A percentile compares a stretch with the other conserved stretches of the same genome.
These are phyloP conservation scores for Fusarium sp. DNA, from an alignment of 2,329 filamentous ascomycete species.

Conservation along the genomic window DNA sequence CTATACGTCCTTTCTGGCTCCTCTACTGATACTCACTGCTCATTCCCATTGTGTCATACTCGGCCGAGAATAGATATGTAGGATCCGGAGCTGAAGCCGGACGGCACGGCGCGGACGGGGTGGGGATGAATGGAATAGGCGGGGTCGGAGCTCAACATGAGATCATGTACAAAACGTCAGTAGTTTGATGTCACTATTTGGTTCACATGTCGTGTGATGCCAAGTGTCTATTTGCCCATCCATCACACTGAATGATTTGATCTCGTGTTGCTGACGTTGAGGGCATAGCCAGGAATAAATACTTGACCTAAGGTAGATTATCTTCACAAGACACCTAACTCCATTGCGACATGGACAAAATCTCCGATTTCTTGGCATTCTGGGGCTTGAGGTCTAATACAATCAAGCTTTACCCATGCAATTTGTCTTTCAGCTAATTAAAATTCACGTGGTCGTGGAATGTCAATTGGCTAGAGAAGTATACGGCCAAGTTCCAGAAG, in stretches of 20 bases:
- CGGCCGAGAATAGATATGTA: not conserved
- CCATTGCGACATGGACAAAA: not conserved
- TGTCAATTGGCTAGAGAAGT: not conserved
- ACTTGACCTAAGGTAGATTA: not conserved
- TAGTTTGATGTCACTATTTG: not conserved
- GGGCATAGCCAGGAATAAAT: not conserved
- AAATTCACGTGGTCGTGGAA: not conserved
- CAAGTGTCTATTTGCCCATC: not conserved
- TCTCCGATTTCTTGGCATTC: not conserved
- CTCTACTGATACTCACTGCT: not conserved
- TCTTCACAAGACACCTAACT: not conserved
- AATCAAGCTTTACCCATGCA: not conserved
- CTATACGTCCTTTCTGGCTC: not conserved
- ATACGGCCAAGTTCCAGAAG: not conserved
- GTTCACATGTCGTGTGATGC: not conserved
- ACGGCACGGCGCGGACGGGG: slow-evolving; percentile 1
- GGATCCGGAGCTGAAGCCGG: not conserved
- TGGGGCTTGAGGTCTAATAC: not conserved
- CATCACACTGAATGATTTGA: not conserved
- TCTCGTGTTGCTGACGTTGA: not conserved
- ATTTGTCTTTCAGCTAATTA: not conserved
- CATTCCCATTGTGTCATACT: not conserved
- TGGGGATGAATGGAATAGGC: not conserved
- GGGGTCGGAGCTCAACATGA: not conserved
- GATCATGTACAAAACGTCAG: not conserved